Percentiles rank a stretch among this genome's conserved stretches.
Conservation (phyloP, 2,329 filamentous ascomycete species). For the Botrytis elliptica region DNA sequence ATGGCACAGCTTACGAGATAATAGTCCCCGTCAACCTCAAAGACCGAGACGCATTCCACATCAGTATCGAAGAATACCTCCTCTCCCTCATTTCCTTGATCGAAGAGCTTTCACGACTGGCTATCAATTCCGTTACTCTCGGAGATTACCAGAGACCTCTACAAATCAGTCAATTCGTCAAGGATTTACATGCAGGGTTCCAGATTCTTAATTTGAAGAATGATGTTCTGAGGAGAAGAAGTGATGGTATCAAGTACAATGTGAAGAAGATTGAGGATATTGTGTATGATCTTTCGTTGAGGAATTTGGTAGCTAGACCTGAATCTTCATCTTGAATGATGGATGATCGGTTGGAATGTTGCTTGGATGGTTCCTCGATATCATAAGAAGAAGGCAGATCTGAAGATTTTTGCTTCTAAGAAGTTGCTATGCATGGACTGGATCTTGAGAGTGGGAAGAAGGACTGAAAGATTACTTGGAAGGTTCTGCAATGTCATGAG, state of each 20-base stretch:
- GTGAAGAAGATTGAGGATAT: constrained; percentile 99
- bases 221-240: constrained; percentile 80
- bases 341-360: background rate
- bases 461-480: background rate
- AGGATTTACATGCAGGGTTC: constrained; percentile 93
- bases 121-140: constrained; percentile 90
- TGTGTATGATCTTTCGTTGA: constrained; percentile 88
- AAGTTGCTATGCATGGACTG: background rate
- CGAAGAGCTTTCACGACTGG: constrained; percentile 85
- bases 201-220: constrained; percentile 98
- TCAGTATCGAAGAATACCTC: constrained; percentile 97
- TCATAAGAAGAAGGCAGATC: background rate
- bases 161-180: constrained; percentile 87
- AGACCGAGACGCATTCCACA: constrained; percentile 84
- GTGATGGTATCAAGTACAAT: constrained; percentile 93
- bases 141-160: constrained; percentile 84
- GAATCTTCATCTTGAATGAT: constrained; percentile 16
- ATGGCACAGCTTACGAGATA: constrained; percentile 23
- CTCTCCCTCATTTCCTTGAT: constrained; percentile 82
- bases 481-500: background rate
- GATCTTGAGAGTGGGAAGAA: background rate
- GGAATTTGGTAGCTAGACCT: constrained; percentile 66
- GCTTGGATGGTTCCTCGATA: background rate
- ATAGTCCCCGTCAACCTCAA: constrained; percentile 89
- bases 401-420: background rate